phyloP scores from a whole-genome alignment of 495 filamentous ascomycete genomes.

The Pseudomonodictys pantanalensis region DNA sequence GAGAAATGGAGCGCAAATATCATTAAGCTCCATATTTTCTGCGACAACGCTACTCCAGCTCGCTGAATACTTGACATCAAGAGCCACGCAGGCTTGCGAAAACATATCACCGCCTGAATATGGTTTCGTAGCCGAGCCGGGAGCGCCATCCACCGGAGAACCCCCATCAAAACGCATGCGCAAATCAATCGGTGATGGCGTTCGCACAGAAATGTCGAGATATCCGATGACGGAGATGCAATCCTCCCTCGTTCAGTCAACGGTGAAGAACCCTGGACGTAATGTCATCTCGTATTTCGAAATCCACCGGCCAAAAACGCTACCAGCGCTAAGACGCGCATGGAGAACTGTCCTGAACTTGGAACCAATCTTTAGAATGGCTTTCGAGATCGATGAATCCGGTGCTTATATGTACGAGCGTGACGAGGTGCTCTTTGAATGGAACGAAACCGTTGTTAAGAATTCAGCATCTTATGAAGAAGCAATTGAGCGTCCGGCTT shows the following conservation, averaged over 20 bases:
- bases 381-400: background rate
- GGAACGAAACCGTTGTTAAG: background rate
- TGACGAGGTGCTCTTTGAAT: background rate
- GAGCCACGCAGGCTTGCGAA: too few relatives aligned
- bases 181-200: background rate
- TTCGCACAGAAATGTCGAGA: background rate
- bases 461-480: background rate
- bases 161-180: background rate
- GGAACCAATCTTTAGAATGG: constrained; percentile 7
- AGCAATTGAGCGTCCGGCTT: background rate
- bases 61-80: too few relatives aligned
- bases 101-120: too few relatives aligned
- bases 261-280: background rate
- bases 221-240: constrained; percentile 12
- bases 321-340: background rate
- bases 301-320: background rate
- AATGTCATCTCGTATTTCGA: constrained; percentile 12
- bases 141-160: too few relatives aligned
- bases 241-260: background rate
- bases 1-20: background rate
- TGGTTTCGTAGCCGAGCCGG: too few relatives aligned
- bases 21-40: background rate
- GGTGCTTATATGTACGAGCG: background rate
- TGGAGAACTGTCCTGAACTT: background rate
- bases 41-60: too few relatives aligned